Evolutionary conservation across 495 filamentous ascomycete genomes (phyloP).

Genomic region (Rhypophila decipiens): DNA sequence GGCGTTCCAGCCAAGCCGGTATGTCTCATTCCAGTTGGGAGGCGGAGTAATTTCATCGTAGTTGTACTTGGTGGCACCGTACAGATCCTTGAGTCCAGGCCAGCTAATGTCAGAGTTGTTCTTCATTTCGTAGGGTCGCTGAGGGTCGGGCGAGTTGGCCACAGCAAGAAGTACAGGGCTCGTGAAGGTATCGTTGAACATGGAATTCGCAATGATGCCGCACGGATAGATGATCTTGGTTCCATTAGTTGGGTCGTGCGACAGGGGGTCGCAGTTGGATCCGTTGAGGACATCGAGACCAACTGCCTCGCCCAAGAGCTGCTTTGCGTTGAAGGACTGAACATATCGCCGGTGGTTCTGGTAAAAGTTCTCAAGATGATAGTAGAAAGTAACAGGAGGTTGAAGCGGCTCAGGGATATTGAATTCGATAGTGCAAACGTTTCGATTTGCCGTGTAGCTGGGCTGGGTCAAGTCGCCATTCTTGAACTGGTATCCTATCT

Average conservation of each 20-base stretch:
- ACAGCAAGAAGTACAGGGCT: conserved; percentile 51
- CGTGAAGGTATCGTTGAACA: conserved; percentile 91
- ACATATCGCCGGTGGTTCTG: conserved; percentile 98
- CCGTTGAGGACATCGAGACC: conserved; percentile 52
- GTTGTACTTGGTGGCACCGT: conserved; percentile 60
- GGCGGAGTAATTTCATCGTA: conserved; percentile 61
- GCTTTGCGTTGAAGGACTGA: conserved; percentile 73
- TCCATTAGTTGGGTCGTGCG: conserved; percentile 40
- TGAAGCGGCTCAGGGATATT: conserved; percentile 68
- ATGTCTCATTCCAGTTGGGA: conserved; percentile 72
- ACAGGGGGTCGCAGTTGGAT: conserved; percentile 71
- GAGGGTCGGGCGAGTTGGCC: conserved; percentile 9
- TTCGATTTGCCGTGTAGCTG: conserved; percentile 13
- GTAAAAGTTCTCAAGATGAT: conserved; percentile 96
- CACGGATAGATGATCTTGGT: conserved; percentile 92
- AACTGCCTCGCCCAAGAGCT: conserved; percentile 69
- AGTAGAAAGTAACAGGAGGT: conserved; percentile 84
- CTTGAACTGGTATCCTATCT: conserved; percentile 13
- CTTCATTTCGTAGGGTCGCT: conserved; percentile 58
- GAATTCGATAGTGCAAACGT: conserved; percentile 64
- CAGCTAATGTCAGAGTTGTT: conserved; percentile 76
- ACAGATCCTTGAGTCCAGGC: conserved; percentile 73
- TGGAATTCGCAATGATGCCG: conserved; percentile 90
- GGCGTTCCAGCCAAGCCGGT: conserved; percentile 56
- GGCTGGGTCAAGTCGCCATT: no score